Evolutionary conservation across 2,329 filamentous ascomycete genomes (phyloP).

Genomic region (Leptographium lundbergii): DNA sequence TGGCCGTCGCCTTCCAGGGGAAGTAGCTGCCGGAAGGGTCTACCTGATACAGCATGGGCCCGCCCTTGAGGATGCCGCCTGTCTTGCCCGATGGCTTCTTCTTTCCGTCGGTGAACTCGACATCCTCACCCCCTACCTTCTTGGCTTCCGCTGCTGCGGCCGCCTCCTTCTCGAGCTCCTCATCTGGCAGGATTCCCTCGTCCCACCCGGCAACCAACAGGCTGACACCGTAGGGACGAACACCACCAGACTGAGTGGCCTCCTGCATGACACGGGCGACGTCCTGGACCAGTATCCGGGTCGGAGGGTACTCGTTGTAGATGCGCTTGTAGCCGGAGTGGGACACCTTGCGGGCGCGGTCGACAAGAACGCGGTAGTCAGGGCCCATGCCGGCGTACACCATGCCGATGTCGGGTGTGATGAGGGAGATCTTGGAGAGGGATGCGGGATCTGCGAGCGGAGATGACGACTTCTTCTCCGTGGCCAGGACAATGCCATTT

Average conservation of each 20-base stretch:
- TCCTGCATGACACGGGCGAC: constrained; percentile 98
- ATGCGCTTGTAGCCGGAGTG: constrained; percentile 99
- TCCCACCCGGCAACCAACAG: constrained; percentile 96
- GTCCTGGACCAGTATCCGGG: constrained; percentile 96
- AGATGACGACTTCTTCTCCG: constrained; percentile 98
- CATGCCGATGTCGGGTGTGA: constrained; percentile 99
- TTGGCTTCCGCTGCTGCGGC: constrained; percentile 38
- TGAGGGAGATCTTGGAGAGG: constrained; percentile 91
- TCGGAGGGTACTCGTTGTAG: constrained; percentile 99
- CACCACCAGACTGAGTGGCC: constrained; percentile 94
- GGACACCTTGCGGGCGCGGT: constrained; percentile 95
- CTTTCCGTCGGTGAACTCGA: constrained; percentile 29
- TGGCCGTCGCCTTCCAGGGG: constrained; percentile 98
- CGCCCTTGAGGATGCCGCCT: constrained; percentile 87
- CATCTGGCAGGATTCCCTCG: constrained; percentile 84
- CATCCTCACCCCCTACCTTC: constrained; percentile 22
- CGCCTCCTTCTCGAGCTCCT: constrained; percentile 43
- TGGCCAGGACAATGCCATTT: constrained; percentile 96
- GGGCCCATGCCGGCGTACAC: constrained; percentile 99
- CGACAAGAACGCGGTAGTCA: constrained; percentile 93
- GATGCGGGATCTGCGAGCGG: constrained; percentile 92
- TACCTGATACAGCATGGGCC: constrained; percentile 95
- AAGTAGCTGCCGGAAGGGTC: constrained; percentile 99
- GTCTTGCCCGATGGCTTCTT: constrained; percentile 77
- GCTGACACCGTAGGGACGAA: constrained; percentile 92